A percentile compares a stretch with the other conserved stretches of the same genome.
Conservation (phyloP, 129 eudicot genomes). For the Scalesia atractyloides region DNA sequence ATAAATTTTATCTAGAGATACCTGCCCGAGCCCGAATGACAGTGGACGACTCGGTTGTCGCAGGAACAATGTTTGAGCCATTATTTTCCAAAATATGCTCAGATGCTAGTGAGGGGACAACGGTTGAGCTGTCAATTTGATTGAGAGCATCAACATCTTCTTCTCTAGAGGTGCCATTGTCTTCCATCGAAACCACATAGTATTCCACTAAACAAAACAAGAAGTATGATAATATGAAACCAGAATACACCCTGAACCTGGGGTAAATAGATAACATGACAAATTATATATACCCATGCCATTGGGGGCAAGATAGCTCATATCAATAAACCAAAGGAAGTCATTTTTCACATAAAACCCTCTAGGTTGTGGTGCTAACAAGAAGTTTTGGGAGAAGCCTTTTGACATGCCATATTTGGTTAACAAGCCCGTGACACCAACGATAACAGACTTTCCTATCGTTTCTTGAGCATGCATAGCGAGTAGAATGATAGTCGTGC, state of each 20-base stretch:
- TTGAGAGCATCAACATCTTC: slow-evolving; percentile 3
- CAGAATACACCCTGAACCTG: not conserved
- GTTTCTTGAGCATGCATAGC: slow-evolving; percentile 25
- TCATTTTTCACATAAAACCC: slow-evolving; percentile 38
- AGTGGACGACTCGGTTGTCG: not conserved
- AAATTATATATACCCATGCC: slow-evolving; percentile 15
- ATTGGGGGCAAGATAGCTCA: not conserved
- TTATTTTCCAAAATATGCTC: not conserved
- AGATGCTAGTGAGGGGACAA: not conserved
- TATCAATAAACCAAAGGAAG: slow-evolving; percentile 4
- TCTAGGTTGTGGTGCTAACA: slow-evolving; percentile 32
- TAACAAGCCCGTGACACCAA: slow-evolving; percentile 24
- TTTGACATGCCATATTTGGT: slow-evolving; percentile 15
- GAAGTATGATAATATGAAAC: not conserved
- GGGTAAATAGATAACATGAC: slow-evolving; percentile 1
- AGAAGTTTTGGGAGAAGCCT: slow-evolving; percentile 30
- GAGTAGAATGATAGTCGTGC: not conserved
- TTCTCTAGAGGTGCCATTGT: slow-evolving; percentile 16
- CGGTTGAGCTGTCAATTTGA: not conserved
- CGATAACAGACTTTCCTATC: slow-evolving; percentile 4
- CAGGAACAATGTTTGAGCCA: not conserved
- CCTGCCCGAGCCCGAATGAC: not conserved
- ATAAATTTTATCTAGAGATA: slow-evolving; percentile 5
- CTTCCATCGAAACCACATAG: not conserved
- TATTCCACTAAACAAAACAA: slow-evolving; percentile 1